Conservation (phyloP, 1,284 basidiomycete species). For the Tylopilus orsonianus region DNA sequence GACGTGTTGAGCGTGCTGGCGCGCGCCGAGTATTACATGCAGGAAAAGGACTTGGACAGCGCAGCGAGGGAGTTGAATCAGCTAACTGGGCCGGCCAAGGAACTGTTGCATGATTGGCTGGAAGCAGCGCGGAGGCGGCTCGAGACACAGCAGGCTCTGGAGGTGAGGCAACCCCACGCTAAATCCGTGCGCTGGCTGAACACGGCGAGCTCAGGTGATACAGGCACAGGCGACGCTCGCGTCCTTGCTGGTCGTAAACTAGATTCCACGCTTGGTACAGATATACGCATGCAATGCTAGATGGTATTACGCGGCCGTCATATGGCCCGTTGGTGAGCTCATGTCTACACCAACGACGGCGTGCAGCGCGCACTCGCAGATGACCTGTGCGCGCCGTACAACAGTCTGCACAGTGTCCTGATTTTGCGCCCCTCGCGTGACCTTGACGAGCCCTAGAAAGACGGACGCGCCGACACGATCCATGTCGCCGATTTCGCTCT, state of each 20-base stretch:
- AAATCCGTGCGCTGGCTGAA: too few species aligned
- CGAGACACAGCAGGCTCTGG: slow-evolving; percentile 92
- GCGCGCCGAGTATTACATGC: slow-evolving; percentile 87
- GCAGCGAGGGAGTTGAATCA: slow-evolving; percentile 93
- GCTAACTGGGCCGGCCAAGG: slow-evolving; percentile 82
- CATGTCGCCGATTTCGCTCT: slow-evolving; percentile 64
- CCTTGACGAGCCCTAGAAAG: slow-evolving; percentile 82
- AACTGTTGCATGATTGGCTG: slow-evolving; percentile 88
- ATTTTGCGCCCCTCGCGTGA: slow-evolving; percentile 46
- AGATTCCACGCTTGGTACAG: slow-evolving; percentile 31
- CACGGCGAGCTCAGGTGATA: slow-evolving; percentile 76
- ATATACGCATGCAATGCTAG: slow-evolving; percentile 21
- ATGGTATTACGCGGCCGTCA: slow-evolving; percentile 11
- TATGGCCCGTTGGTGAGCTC: not conserved
- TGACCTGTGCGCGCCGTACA: slow-evolving; percentile 77
- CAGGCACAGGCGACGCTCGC: slow-evolving; percentile 79
- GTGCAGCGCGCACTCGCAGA: slow-evolving; percentile 73
- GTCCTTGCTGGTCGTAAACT: slow-evolving; percentile 64
- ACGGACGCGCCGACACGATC: slow-evolving; percentile 78
- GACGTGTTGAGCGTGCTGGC: slow-evolving; percentile 89
- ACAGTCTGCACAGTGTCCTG: slow-evolving; percentile 64
- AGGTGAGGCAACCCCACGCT: too few species aligned
- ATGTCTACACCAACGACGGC: slow-evolving; percentile 9
- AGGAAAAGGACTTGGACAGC: slow-evolving; percentile 90
- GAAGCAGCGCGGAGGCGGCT: slow-evolving; percentile 85